Base-by-base conservation (phyloP, 1,139 yeast species). In the Hyphopichia burtonii region DNA sequence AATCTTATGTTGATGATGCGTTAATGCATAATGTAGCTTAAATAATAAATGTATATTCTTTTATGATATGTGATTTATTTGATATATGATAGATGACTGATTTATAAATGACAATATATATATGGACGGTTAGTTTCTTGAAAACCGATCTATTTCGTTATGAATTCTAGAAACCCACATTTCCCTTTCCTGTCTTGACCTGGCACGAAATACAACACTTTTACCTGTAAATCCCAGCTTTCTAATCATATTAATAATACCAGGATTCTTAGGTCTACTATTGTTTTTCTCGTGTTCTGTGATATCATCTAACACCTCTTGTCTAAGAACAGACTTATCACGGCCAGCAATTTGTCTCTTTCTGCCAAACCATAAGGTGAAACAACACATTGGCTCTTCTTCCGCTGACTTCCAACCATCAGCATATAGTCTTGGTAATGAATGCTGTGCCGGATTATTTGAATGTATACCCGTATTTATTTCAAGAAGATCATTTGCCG, bases 341-440 rank as follows among this genome's bases (percentile, higher is more conserved):
- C 51, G 43, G 40, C 48, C 57, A 38, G 64, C 58, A 32, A 74
- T 63, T 3, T 73, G 65, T 41, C 85, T 62, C 51, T 83, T 86
- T 8, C 72, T 72, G 0, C 94, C 94, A 59, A 86, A 79, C 96
- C 96, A 89, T 4, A 91, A 53, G 0, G 93, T 88, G 55, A 91
- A 90, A 49, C 95, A 82, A 39, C 96, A 68, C 33, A 78, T 63
- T 14, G 74, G 58, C 50, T 87, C 94, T 41, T 84, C 88, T 51
- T 91, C 98, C 6, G 80, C 69, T 1, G 94, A 84, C 50, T 74
- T 76, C 91, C 95, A 87, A 0, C 96, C 96, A 61, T 90, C 96
- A 1, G 76, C 65, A 55, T 86, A 89, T 0, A 84, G 68, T 33
- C 95, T 66, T 0, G 97, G 96, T 35, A 86, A 58, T 0, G 83